Base-by-base conservation (phyloP, 2,329 filamentous ascomycete genomes). In the Chrysoporthe puriensis region DNA sequence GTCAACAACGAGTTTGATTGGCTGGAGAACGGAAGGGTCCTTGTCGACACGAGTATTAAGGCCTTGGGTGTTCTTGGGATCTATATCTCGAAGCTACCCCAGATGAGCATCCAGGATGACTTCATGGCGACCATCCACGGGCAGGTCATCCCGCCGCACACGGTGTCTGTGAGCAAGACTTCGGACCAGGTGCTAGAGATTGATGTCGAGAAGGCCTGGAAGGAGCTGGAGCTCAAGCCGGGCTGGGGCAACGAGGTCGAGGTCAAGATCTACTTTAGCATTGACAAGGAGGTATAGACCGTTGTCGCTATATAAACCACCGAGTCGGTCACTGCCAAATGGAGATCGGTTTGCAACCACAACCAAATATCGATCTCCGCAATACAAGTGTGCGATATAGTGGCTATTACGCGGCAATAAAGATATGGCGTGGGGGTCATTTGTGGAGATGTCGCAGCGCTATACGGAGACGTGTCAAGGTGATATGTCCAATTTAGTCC, bases 171-270 rank as follows among this genome's bases (percentile, higher is more conserved):
- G 60, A 88, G 84, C 63, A 77, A 80, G 43, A 73, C 75, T n/a
- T 80, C 87, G 67, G 73, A 77, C 0, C 82, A 84, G 68, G 86
- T 98, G 8, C 78, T 98, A 43, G 89, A 93, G 72, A 86, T 98
- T 66, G 92, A 98, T 80, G 78, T 93, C 14, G 85, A 88, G 72
- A 83, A 80, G 42, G 95, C 95, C 0, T 98, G 94, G 94, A 85
- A 86, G 58, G 88, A 92, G 73, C 85, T 94, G 81, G 86, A 84
- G 0, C 82, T 96, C 66, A 80, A 88, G 67, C 85, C 87, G 48
- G 88, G 90, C 8, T 96, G 92, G 90, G 90, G 88, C 71, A 97
- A 97, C 76, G 92, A 96, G 77, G 85, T 94, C 48, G 83, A 87
- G 69, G 80, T 96, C 54, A 89, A 90, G 75, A 77, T 93, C 5